Conservation (phyloP, 1,284 basidiomycete species). For the Cutaneotrichosporon sp. region DNA sequence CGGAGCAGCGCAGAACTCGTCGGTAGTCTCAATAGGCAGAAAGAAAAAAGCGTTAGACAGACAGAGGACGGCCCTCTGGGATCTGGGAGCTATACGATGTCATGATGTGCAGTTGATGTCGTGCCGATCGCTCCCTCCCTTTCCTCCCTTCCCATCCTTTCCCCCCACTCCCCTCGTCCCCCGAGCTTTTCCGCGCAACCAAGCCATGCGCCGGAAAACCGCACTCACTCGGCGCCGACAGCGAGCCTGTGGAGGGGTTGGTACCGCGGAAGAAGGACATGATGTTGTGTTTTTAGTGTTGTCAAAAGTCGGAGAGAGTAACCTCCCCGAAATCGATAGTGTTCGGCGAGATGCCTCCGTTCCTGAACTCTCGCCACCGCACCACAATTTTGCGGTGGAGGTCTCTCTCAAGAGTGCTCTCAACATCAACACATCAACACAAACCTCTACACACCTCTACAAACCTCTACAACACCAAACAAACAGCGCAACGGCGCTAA, state of each 20-base stretch:
- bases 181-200: neutral
- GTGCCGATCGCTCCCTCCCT: neutral
- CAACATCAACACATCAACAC: constrained; percentile 1
- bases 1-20: neutral
- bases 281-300: constrained; percentile 3
- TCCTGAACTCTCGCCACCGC: constrained; percentile 6
- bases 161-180: neutral
- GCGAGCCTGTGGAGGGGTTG: neutral
- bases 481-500: too few relatives aligned
- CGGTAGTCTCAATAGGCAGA: neutral
- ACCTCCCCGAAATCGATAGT: neutral
- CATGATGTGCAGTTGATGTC: neutral
- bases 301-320: neutral
- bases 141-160: neutral
- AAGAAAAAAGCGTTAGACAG: too few relatives aligned
- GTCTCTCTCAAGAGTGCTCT: constrained; percentile 8
- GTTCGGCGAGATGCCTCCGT: constrained; percentile 7
- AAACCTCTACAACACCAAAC: too few relatives aligned
- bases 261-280: constrained; percentile 17
- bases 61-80: too few relatives aligned
- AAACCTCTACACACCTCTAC: neutral
- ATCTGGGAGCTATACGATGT: too few relatives aligned
- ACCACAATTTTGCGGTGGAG: constrained; percentile 18
- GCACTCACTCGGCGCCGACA: constrained; percentile 10
- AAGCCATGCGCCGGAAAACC: neutral